Evolutionary conservation across 192 early-diverging fungal genomes (phyloP).

Genomic region (Pilaira anomala): DNA sequence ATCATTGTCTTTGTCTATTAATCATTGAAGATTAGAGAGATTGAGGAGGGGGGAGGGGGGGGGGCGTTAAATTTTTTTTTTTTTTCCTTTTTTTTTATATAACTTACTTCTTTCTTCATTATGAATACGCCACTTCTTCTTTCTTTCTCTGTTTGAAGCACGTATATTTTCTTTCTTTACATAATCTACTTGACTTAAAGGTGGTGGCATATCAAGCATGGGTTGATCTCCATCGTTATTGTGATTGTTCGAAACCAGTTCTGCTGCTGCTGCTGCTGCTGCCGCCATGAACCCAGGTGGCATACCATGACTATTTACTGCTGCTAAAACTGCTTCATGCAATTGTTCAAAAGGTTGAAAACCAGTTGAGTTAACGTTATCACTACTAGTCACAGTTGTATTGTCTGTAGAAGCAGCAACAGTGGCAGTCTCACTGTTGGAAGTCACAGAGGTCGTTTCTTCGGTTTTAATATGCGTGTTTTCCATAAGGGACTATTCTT

Average conservation of each 20-base stretch:
- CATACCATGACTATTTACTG: constrained; percentile 25
- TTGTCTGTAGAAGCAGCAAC: background rate
- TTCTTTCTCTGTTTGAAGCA: constrained; percentile 51
- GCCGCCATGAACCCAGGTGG: constrained; percentile 21
- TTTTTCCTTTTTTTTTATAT: background rate
- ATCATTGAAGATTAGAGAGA: too few species aligned
- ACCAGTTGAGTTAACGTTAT: constrained; percentile 11
- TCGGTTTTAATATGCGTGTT: constrained; percentile 19
- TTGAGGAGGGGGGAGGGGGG: background rate
- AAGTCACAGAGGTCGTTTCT: constrained; percentile 9
- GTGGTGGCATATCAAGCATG: background rate
- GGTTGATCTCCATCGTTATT: background rate
- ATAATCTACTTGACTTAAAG: constrained; percentile 14
- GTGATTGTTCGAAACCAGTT: background rate
- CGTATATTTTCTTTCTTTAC: constrained; percentile 26
- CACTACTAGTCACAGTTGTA: constrained; percentile 24
- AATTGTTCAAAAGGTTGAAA: constrained; percentile 29
- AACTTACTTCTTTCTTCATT: constrained; percentile 57
- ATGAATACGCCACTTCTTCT: constrained; percentile 53
- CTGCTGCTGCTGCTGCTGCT: constrained; percentile 6
- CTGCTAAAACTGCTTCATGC: constrained; percentile 32
- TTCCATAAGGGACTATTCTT: constrained; percentile 1
- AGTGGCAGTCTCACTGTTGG: constrained; percentile 19
- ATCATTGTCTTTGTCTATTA: constrained; percentile 70
- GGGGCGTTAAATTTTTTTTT: background rate